Evolutionary conservation across 257 asterid species (phyloP).

Genomic region (Penstemon newberryi): DNA sequence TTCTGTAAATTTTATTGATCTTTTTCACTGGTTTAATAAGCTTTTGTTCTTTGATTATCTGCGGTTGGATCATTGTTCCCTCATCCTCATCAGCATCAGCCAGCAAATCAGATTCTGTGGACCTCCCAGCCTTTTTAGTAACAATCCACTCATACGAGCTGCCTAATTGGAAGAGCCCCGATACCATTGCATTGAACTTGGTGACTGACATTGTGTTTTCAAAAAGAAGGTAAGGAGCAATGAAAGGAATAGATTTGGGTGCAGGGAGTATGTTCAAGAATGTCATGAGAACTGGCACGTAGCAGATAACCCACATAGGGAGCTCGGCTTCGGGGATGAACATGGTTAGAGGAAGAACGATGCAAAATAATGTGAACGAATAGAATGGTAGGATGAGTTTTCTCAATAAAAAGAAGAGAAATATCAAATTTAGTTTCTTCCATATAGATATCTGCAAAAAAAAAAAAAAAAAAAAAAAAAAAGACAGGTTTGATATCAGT

Average conservation of each 20-base stretch:
- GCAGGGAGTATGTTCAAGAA: conserved; percentile 78
- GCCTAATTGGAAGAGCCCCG: conserved; percentile 87
- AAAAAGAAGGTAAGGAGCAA: conserved; percentile 87
- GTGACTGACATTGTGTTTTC: conserved; percentile 98
- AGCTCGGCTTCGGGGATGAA: conserved; percentile 88
- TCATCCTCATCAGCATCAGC: conserved; percentile 68
- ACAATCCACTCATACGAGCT: conserved; percentile 95
- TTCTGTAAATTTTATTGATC: conserved; percentile 65
- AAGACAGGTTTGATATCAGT: too few species aligned
- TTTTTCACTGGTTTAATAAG: conserved; percentile 47
- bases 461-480: background rate
- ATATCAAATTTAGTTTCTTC: conserved; percentile 85
- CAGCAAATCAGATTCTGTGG: conserved; percentile 74
- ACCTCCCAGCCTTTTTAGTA: conserved; percentile 83
- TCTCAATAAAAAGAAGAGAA: conserved; percentile 85
- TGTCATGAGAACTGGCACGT: conserved; percentile 78
- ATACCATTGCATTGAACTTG: conserved; percentile 89
- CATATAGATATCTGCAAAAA: conserved; percentile 64
- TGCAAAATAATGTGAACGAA: conserved; percentile 89
- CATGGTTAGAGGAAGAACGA: conserved; percentile 91
- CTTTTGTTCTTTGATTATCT: conserved; percentile 53
- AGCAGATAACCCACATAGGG: conserved; percentile 87
- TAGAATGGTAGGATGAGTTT: conserved; percentile 86
- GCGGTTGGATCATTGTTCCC: conserved; percentile 48
- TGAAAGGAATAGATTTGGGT: conserved; percentile 85